A percentile compares a stretch with the other conserved stretches of the same genome.
These are phyloP conservation scores for Pistacia atlantica DNA, from an alignment of 345 rosid species.

Conservation along the genomic window DNA sequence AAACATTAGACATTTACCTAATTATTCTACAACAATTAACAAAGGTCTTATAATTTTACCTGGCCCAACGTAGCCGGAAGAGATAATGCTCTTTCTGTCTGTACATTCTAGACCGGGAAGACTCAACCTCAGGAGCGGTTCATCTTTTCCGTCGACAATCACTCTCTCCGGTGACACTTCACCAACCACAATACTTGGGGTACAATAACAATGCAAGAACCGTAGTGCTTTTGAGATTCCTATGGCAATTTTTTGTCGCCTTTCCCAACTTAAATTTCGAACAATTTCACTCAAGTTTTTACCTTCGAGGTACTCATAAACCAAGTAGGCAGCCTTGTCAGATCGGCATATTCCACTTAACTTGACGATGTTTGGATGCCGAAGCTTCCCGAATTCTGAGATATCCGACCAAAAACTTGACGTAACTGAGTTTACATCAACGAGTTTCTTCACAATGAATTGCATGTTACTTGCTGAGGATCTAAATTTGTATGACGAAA, in stretches of 20 bases:
- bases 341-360: conserved; percentile 57
- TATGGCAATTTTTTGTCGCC: conserved; percentile 52
- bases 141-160: conserved; percentile 50
- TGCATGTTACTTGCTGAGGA: conserved; percentile 32
- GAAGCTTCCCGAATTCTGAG: conserved; percentile 40
- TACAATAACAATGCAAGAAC: conserved; percentile 55
- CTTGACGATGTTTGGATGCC: conserved; percentile 61
- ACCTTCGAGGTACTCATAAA: conserved; percentile 61
- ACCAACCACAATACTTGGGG: conserved; percentile 36
- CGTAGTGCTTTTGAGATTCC: conserved; percentile 65
- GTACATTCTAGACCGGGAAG: conserved; percentile 34
- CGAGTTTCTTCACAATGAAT: conserved; percentile 52
- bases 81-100: conserved; percentile 39
- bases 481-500: conserved; percentile 34
- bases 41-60: conserved; percentile 38
- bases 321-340: conserved; percentile 47
- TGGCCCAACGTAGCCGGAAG: conserved; percentile 59
- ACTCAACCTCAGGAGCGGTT: conserved; percentile 49
- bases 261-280: conserved; percentile 58
- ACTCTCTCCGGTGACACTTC: conserved; percentile 59
- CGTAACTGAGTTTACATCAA: conserved; percentile 28
- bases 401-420: conserved; percentile 40
- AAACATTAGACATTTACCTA: neutral
- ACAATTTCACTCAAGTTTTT: conserved; percentile 48
- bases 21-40: neutral